Base-by-base conservation (phyloP, 352 stramenopile species). In the Achlya hypogyna region DNA sequence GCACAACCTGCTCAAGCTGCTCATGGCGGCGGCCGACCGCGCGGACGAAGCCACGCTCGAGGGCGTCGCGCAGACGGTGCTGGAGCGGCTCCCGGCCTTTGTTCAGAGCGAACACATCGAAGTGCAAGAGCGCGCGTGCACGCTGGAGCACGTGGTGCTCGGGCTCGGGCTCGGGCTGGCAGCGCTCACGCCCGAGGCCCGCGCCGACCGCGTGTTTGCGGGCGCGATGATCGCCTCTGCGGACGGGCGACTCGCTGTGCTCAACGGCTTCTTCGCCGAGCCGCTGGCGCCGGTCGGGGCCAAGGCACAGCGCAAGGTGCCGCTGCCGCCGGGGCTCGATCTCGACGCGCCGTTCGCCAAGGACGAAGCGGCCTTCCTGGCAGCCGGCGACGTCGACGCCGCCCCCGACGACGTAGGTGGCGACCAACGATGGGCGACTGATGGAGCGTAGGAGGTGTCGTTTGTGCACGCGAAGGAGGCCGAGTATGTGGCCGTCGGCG, bases 41-140 rank as follows among this genome's bases (percentile, higher is more conserved):
- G 75, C 82, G 0, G 78, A 94, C 47, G 82, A 93, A 35, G 74
- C 77, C 18, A 84, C 95, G 32, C 75, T 98, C 20, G 78, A 96
- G 65, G 79, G 82, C 31, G 85, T 96, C 56, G 79, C 92, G 1
- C 78, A 84, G 29, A 81, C 97, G 53, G 77, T 98, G 20, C 69
- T 91, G 34, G 81, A 87, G 47, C 82, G 91, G 23, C 70, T 98
- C 14, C 75, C 79, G 2, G 76, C 88, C 1, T 98, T 96, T 69
- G 79, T 96, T 45, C 81, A 96, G 62, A 97, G 87, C 53, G 82
- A 92, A 47, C 84, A 97, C 74, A 88, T 96, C 32, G 92, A 98
- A 75, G 96, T 99, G 10, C 89, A 98, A 73, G 96, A 99, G 75
- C 85, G 95, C 66, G 89, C 94, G 10, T 89, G 96, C 34, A 91